These are phyloP conservation scores for Fraxinus americana DNA, from an alignment of 257 asterid genomes.

Conservation along the genomic window DNA sequence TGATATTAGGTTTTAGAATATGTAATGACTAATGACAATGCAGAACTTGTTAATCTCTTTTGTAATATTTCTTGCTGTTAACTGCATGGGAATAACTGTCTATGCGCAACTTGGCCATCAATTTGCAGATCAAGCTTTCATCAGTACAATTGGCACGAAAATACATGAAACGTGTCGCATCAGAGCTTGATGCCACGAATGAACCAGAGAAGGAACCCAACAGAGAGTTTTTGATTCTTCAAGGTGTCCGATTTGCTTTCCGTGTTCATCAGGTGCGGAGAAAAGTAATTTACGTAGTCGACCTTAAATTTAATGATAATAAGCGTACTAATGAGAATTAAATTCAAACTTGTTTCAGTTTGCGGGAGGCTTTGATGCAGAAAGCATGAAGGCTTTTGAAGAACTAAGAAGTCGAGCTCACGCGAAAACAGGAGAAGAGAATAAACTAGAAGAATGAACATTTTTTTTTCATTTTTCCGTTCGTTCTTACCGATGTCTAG, in stretches of 20 bases:
- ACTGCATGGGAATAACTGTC: neutral
- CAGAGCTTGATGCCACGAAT: conserved; percentile 77
- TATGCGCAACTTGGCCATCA: neutral
- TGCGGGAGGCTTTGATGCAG: conserved; percentile 98
- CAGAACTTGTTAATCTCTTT: neutral
- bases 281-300: neutral
- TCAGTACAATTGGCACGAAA: conserved; percentile 86
- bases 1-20: neutral
- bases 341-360: conserved; percentile 54
- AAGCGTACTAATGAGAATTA: neutral
- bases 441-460: conserved; percentile 44
- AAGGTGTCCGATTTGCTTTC: conserved; percentile 97
- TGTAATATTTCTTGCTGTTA: neutral
- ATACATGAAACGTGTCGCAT: conserved; percentile 93
- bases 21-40: neutral
- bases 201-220: conserved; percentile 92
- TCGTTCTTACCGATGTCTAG: conserved; percentile 1
- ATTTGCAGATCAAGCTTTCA: conserved; percentile 86
- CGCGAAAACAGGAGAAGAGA: conserved; percentile 51
- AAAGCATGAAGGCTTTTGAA: conserved; percentile 97
- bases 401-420: conserved; percentile 81
- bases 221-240: conserved; percentile 84
- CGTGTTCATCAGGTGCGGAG: conserved; percentile 91
- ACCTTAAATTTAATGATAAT: neutral
- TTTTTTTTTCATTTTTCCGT: neutral